Base-by-base conservation (phyloP, 805 yeast genomes). In the Kazachstania bromeliacearum region DNA sequence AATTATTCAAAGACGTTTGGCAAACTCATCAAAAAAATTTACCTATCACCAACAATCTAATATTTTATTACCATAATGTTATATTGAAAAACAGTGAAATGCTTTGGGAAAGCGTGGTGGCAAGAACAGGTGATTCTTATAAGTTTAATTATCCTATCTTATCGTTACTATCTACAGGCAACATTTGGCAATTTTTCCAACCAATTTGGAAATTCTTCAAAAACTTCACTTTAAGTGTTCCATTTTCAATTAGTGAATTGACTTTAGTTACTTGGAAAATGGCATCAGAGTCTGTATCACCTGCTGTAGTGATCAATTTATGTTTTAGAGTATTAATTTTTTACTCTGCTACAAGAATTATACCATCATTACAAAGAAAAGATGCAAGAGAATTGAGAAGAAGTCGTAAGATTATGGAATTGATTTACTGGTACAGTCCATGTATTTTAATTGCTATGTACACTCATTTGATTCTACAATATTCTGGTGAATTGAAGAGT, bases 391-490 rank as follows among this genome's bases (percentile, higher is more conserved):
- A 51, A 35, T 36, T 50, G 23, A 51, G 48, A 31, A 47, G 53
- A 36, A 47, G 53, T 33, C 54, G 60, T 19, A 41, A 50, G 28
- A 47, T 63, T 17, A 71, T 77, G 61, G 66, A 68, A 40, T 57
- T 84, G 44, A 70, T 87, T 21, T 87, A 88, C 54, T 78, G 95
- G 23, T 89, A 84, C 59, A 82, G 95, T 25, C 97, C 97, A 2
- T 85, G 96, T 59, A 78, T 92, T 40, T 77, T 92, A 27, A 87
- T 92, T 40, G 95, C 96, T 0, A 95, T 92, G 41, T 92, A 92
- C 62, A 85, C 97, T 2, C 95, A 92, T 57, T 64, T 92, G 48
- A 81, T 89, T 73, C 73, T 92, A 69, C 94, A 85, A 64, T 87
- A 85, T 52, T 77, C 80, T 35, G 85, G 87, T 35, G 80, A 77